Evolutionary conservation across 371 early-diverging fungal genomes (phyloP).

Genomic region (Rhizopus sp.): DNA sequence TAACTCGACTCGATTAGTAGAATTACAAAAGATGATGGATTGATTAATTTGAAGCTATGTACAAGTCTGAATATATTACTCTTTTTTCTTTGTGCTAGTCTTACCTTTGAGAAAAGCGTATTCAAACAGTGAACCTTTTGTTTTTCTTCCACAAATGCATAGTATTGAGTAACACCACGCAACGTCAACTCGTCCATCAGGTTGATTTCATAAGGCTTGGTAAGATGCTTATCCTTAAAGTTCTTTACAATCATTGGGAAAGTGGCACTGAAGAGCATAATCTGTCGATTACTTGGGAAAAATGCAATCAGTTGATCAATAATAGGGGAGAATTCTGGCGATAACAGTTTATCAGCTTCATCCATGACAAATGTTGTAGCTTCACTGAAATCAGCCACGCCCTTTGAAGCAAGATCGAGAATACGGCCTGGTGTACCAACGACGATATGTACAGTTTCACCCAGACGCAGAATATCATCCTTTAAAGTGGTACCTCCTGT

Average conservation of each 20-base stretch:
- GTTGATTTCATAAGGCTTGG: slow-evolving; percentile 97
- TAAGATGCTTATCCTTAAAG: slow-evolving; percentile 94
- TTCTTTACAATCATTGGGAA: slow-evolving; percentile 96
- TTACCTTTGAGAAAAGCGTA: slow-evolving; percentile 93
- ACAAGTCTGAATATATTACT: neutral
- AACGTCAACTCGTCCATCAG: slow-evolving; percentile 98
- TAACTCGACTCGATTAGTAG: slow-evolving; percentile 96
- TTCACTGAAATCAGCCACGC: slow-evolving; percentile 85
- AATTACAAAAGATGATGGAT: slow-evolving; percentile 99
- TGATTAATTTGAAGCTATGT: slow-evolving; percentile 95
- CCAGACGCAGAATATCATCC: slow-evolving; percentile 97
- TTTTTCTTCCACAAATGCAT: slow-evolving; percentile 97
- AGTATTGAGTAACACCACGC: slow-evolving; percentile 98
- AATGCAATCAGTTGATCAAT: slow-evolving; percentile 90
- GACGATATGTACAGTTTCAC: slow-evolving; percentile 90
- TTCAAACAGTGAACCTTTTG: slow-evolving; percentile 98
- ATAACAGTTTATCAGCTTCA: slow-evolving; percentile 98
- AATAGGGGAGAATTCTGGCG: slow-evolving; percentile 95
- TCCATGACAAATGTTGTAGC: slow-evolving; percentile 95
- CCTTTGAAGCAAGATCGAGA: slow-evolving; percentile 91
- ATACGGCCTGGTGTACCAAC: slow-evolving; percentile 99
- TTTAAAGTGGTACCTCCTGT: slow-evolving; percentile 97
- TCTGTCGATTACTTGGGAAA: slow-evolving; percentile 88
- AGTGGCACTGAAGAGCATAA: slow-evolving; percentile 97
- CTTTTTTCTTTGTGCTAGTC: slow-evolving; percentile 19